Conservation (phyloP, 257 asterid species). For the Solanum pimpinellifolium region DNA sequence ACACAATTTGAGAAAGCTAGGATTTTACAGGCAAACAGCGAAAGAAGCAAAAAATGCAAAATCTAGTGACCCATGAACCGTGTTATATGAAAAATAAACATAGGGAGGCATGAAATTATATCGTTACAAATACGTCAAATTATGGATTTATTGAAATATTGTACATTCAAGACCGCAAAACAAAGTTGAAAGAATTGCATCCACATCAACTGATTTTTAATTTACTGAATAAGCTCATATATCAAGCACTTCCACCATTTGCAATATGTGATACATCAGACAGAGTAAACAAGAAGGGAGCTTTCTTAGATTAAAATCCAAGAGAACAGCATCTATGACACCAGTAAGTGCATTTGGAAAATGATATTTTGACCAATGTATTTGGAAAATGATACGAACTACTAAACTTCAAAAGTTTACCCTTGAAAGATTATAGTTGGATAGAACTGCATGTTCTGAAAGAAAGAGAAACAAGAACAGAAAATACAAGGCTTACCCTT, state of each 20-base stretch:
- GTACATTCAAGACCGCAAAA: background rate
- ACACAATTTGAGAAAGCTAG: background rate
- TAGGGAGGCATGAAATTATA: background rate
- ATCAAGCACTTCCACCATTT: background rate
- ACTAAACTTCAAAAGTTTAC: background rate
- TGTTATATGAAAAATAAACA: background rate
- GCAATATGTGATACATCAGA: background rate
- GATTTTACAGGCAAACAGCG: background rate
- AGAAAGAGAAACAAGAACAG: background rate
- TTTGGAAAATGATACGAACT: background rate
- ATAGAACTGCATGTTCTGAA: background rate
- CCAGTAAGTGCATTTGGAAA: background rate
- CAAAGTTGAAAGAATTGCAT: background rate
- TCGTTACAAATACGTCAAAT: background rate
- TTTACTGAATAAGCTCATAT: background rate
- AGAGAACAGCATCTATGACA: background rate
- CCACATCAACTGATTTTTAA: background rate
- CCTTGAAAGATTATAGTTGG: background rate
- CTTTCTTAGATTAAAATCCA: background rate
- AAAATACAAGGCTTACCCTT: constrained; percentile 44
- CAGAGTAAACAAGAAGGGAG: background rate
- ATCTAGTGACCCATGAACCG: background rate
- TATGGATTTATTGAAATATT: background rate
- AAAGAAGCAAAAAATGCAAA: background rate
- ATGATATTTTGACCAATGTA: background rate